Evolutionary conservation across 768 basidiomycete genomes (phyloP).

Genomic region (Rossbeevera mucosa): DNA sequence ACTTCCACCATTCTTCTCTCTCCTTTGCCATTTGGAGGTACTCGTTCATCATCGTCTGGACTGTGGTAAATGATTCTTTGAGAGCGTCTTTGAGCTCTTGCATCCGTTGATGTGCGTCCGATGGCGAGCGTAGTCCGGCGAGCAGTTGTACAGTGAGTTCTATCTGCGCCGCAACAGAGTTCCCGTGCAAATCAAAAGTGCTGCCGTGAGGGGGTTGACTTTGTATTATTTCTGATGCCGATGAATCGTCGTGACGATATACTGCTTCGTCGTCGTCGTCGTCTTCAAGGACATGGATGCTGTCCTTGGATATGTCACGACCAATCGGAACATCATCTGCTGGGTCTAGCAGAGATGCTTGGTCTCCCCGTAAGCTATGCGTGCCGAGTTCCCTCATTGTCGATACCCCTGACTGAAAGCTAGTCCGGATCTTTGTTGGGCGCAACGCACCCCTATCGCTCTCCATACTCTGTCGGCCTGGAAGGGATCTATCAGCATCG

Average conservation of each 20-base stretch:
- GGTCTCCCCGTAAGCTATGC: slow-evolving; percentile 21
- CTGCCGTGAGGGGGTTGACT: slow-evolving; percentile 52
- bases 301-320: slow-evolving; percentile 13
- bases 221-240: slow-evolving; percentile 38
- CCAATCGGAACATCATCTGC: slow-evolving; percentile 13
- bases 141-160: slow-evolving; percentile 71
- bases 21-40: slow-evolving; percentile 67
- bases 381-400: slow-evolving; percentile 23
- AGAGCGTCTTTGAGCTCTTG: slow-evolving; percentile 47
- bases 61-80: slow-evolving; percentile 52
- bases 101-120: slow-evolving; percentile 25
- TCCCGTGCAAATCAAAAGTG: slow-evolving; percentile 63
- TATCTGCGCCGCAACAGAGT: slow-evolving; percentile 67
- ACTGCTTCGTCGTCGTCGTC: slow-evolving; percentile 29
- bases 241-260: slow-evolving; percentile 43
- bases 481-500: slow-evolving; percentile 30
- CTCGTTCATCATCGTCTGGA: slow-evolving; percentile 58
- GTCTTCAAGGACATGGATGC: slow-evolving; percentile 25
- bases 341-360: slow-evolving; percentile 22
- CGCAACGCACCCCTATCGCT: slow-evolving; percentile 42
- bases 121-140: slow-evolving; percentile 36
- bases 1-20: slow-evolving; percentile 78
- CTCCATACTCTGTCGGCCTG: slow-evolving; percentile 40
- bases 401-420: slow-evolving; percentile 29
- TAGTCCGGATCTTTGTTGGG: slow-evolving; percentile 27